These are phyloP conservation scores for Trichoderma gracile DNA, from an alignment of 2,329 filamentous ascomycete species.

Conservation along the genomic window DNA sequence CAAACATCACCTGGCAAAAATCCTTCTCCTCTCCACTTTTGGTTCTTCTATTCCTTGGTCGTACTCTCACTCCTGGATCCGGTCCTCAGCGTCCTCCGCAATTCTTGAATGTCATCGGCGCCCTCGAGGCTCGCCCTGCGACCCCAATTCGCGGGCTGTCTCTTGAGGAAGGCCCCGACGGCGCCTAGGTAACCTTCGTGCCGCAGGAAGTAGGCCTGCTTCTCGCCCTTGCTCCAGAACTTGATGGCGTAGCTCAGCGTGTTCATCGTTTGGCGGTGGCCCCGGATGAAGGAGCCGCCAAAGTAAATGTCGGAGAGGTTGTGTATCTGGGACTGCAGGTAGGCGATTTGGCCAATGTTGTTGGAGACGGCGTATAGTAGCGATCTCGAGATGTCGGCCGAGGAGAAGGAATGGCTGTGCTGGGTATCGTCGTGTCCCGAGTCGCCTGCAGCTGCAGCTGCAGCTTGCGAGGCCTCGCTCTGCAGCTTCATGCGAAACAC, in stretches of 20 bases:
- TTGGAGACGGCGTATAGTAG: conserved; percentile 95
- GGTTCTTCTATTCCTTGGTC: background rate
- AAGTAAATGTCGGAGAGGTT: conserved; percentile 93
- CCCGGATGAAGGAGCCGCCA: conserved; percentile 93
- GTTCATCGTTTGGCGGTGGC: conserved; percentile 96
- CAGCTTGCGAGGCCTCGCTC: conserved; percentile 80
- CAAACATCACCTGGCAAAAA: background rate
- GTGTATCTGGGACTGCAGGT: conserved; percentile 95
- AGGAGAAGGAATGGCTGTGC: conserved; percentile 59
- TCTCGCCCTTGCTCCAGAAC: conserved; percentile 93
- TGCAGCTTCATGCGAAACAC: conserved; percentile 90
- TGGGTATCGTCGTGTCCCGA: conserved; percentile 40
- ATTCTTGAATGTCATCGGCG: conserved; percentile 38
- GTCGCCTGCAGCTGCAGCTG: conserved; percentile 67
- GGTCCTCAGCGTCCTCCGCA: conserved; percentile 31
- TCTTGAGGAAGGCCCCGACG: conserved; percentile 90
- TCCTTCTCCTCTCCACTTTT: background rate
- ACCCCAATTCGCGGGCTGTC: conserved; percentile 90
- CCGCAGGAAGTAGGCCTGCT: conserved; percentile 92
- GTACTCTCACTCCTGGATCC: conserved; percentile 12
- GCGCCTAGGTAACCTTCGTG: conserved; percentile 95
- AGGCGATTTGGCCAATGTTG: conserved; percentile 97
- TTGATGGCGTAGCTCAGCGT: conserved; percentile 95
- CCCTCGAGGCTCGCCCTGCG: conserved; percentile 74
- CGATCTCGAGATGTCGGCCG: conserved; percentile 85